Evolutionary conservation across 768 basidiomycete genomes (phyloP).

Genomic region (Gelatoporia subvermispora): DNA sequence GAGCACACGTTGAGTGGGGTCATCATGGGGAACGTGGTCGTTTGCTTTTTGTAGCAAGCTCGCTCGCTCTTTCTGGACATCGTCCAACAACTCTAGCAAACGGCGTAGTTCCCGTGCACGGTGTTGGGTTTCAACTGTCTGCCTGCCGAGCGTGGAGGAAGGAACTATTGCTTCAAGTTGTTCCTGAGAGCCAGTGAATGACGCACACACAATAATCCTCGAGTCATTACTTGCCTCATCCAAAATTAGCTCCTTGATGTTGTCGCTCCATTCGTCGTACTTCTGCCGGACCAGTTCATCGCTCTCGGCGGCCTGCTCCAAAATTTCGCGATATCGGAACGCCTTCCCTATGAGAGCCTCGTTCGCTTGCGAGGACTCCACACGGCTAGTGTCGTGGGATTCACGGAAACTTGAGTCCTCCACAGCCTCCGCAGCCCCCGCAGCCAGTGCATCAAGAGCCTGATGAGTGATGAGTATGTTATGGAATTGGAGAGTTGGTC

Average conservation of each 20-base stretch:
- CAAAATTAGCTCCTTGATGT: constrained; percentile 65
- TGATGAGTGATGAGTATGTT: constrained; percentile 27
- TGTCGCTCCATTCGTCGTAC: constrained; percentile 84
- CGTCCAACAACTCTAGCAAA: constrained; percentile 76
- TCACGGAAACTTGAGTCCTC: constrained; percentile 72
- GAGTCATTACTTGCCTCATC: constrained; percentile 40
- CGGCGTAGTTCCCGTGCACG: constrained; percentile 69
- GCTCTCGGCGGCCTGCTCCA: constrained; percentile 67
- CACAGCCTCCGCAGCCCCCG: constrained; percentile 84
- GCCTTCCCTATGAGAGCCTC: constrained; percentile 65
- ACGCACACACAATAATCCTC: neutral
- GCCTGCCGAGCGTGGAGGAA: constrained; percentile 43
- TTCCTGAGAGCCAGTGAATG: constrained; percentile 35
- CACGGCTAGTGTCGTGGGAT: constrained; percentile 42
- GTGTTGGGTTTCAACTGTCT: constrained; percentile 37
- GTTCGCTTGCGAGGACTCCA: constrained; percentile 79
- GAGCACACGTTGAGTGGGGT: constrained; percentile 66
- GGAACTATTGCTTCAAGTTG: constrained; percentile 66
- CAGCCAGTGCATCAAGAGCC: constrained; percentile 89
- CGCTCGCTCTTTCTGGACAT: constrained; percentile 54
- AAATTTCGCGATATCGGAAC: constrained; percentile 63
- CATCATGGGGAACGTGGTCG: constrained; percentile 59
- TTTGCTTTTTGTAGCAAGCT: constrained; percentile 63
- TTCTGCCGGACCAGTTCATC: constrained; percentile 75
- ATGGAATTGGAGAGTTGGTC: neutral